Evolutionary conservation across 768 basidiomycete species (phyloP).

Genomic region (Lactarius evosmus): DNA sequence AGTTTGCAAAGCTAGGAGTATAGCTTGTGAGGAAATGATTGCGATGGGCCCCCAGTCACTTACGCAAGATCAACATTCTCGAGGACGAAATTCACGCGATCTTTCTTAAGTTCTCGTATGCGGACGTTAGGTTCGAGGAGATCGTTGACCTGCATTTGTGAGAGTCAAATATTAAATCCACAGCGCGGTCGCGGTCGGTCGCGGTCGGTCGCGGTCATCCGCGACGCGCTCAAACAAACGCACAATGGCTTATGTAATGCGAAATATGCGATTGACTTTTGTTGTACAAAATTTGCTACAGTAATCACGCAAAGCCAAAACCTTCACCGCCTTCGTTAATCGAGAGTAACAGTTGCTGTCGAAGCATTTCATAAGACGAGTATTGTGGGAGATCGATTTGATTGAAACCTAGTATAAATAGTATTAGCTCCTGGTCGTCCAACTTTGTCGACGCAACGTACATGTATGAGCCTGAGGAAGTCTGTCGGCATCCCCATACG

Average conservation of each 20-base stretch:
- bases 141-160: conserved; percentile 38
- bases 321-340: conserved; percentile 97
- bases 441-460: conserved; percentile 38
- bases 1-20: conserved; percentile 80
- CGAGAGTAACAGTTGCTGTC: conserved; percentile 84
- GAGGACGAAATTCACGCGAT: conserved; percentile 86
- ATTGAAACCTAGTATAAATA: conserved; percentile 67
- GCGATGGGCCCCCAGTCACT: conserved; percentile 34
- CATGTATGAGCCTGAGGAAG: conserved; percentile 90
- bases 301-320: conserved; percentile 72
- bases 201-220: not conserved
- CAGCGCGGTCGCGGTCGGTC: not conserved
- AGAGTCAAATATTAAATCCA: conserved; percentile 2
- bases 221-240: not conserved
- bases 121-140: conserved; percentile 64
- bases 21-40: conserved; percentile 19
- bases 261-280: not conserved
- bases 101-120: conserved; percentile 80
- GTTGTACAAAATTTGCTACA: conserved; percentile 14
- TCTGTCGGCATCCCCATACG: conserved; percentile 81
- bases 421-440: conserved; percentile 18
- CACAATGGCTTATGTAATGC: conserved; percentile 15
- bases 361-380: conserved; percentile 93
- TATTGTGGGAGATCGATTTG: conserved; percentile 94
- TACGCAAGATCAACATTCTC: conserved; percentile 97